Evolutionary conservation across 441 rosid genomes (phyloP).

Genomic region (Isatis lusitanica): DNA sequence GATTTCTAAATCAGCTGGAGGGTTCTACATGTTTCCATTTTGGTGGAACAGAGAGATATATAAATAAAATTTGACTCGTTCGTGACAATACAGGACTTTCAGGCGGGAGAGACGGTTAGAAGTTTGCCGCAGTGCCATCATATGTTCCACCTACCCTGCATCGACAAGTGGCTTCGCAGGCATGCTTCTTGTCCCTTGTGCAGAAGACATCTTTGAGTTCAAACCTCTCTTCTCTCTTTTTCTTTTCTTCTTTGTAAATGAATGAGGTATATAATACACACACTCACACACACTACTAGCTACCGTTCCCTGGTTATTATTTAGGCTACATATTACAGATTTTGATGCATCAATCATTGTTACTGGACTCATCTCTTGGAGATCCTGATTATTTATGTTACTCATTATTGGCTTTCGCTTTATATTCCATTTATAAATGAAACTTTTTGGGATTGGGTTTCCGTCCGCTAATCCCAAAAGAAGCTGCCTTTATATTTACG

Average conservation of each 20-base stretch:
- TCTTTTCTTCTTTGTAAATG: slow-evolving; percentile 16
- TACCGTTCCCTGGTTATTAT: slow-evolving; percentile 17
- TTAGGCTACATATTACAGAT: slow-evolving; percentile 23
- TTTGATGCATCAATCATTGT: slow-evolving; percentile 25
- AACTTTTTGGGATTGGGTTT: not conserved
- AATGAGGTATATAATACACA: slow-evolving; percentile 24
- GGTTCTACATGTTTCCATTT: not conserved
- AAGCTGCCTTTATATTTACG: not conserved
- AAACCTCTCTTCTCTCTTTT: slow-evolving; percentile 15
- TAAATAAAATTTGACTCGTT: not conserved
- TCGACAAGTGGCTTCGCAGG: slow-evolving; percentile 84
- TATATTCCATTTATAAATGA: not conserved
- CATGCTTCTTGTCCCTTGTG: slow-evolving; percentile 95
- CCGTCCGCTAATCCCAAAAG: not conserved
- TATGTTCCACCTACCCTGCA: slow-evolving; percentile 93
- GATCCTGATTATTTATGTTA: slow-evolving; percentile 12
- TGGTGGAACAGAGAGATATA: not conserved
- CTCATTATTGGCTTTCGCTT: slow-evolving; percentile 8
- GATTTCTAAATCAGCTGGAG: too few species aligned
- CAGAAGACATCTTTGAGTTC: slow-evolving; percentile 72
- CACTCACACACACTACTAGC: slow-evolving; percentile 13
- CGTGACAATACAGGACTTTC: slow-evolving; percentile 75
- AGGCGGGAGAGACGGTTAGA: slow-evolving; percentile 83
- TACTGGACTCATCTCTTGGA: slow-evolving; percentile 22
- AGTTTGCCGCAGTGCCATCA: slow-evolving; percentile 92